These are phyloP conservation scores for Lipomyces yamadae DNA, from an alignment of 805 yeast genomes.

Conservation along the genomic window DNA sequence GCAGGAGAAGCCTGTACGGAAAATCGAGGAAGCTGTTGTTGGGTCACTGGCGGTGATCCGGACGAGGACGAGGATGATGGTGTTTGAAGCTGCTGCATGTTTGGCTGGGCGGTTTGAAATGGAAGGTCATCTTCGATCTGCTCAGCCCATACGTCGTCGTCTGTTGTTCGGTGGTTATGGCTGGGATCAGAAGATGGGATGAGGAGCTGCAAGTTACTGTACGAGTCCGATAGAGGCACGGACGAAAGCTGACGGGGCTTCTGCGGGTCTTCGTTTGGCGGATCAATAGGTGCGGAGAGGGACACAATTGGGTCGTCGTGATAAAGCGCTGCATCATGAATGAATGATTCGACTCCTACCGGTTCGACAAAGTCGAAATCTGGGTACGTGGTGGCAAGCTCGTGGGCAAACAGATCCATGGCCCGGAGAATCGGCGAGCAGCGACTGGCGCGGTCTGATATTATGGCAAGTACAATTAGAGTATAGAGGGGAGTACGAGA, in stretches of 20 bases:
- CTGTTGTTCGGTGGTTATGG: background rate
- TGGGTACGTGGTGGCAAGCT: background rate
- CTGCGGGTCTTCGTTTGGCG: slow-evolving; percentile 5
- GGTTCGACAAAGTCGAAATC: slow-evolving; percentile 9
- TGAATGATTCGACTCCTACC: slow-evolving; percentile 6
- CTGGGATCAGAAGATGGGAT: background rate
- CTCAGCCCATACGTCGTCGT: background rate
- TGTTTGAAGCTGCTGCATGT: background rate
- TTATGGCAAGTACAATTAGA: slow-evolving; percentile 5
- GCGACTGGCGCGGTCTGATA: slow-evolving; percentile 4
- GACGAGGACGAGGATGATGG: slow-evolving; percentile 12
- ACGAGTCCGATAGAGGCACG: slow-evolving; percentile 8
- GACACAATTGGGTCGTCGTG: slow-evolving; percentile 3
- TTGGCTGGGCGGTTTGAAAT: background rate
- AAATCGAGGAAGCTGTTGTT: slow-evolving; percentile 1
- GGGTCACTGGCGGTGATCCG: slow-evolving; percentile 7
- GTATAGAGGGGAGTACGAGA: background rate
- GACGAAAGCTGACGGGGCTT: slow-evolving; percentile 16
- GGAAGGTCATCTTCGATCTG: background rate
- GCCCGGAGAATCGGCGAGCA: slow-evolving; percentile 8
- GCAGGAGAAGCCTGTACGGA: slow-evolving; percentile 4
- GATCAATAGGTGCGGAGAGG: slow-evolving; percentile 1
- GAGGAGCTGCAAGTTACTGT: slow-evolving; percentile 6
- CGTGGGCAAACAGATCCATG: slow-evolving; percentile 19
- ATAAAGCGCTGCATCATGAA: slow-evolving; percentile 5